Base-by-base conservation (phyloP, 768 basidiomycete genomes). In the Leccinum uliginosum region DNA sequence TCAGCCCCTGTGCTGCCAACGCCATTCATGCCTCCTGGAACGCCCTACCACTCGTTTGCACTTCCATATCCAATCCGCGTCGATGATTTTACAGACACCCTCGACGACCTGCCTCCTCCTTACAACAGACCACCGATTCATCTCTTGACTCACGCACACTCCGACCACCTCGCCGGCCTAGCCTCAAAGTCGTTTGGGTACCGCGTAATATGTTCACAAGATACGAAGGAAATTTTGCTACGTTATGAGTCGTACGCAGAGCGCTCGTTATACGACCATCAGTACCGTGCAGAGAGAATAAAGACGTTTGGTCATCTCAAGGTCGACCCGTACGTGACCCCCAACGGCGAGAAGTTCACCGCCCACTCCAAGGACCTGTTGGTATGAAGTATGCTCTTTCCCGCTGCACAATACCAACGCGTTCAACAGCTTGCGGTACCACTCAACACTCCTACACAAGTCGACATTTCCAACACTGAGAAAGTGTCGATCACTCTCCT, bases 141-240 rank as follows among this genome's bases (percentile, higher is more conserved):
- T 68, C 81, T 97, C n/a, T 80, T 97, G 53, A 85, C 88, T 0
- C 93, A 97, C 67, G 90, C 93, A 0, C 95, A 96, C 72, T 80
- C 93, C 0, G 94, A 96, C 71, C 94, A 97, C 66, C 79, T 93
- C 52, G 73, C 72, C 44, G 93, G 95, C 4, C 78, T 97, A 26
- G 79, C 84, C 19, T 81, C 89, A 23, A 83, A 84, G 56, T 86
- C 84, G 0, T 94, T 95, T 65, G 83, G 81, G 3, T 82, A 83
- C 44, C 76, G 74, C 2, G 83, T 97, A 9, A 71, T 90, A 54
- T 95, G 93, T 71, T 92, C 93, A 0, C 71, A 76, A 6, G 89
- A 93, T 68, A 86, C 94, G 17, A 95, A 93, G 71, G 79, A 86
- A 57, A 93, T 97, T 86, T 75, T 98, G 3, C 73, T 95, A 38